These are phyloP conservation scores for Hortaea werneckii DNA, from an alignment of 2,329 filamentous ascomycete species.

Conservation along the genomic window DNA sequence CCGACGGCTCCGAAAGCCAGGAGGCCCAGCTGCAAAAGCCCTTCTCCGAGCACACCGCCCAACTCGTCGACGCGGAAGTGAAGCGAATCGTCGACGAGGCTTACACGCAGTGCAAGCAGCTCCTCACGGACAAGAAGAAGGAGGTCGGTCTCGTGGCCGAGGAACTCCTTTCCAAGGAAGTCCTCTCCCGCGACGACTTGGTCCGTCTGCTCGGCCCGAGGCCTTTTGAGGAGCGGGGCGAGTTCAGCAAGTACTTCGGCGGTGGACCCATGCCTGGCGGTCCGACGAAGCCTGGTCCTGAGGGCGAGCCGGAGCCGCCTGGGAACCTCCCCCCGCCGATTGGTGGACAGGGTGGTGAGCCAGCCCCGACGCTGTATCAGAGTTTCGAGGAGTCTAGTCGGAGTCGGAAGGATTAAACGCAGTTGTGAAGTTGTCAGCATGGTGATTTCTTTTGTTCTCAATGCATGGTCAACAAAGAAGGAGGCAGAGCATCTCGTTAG, in stretches of 20 bases:
- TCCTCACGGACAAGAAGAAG: conserved; percentile 74
- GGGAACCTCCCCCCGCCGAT: conserved; percentile 12
- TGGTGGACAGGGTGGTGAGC: conserved; percentile 10
- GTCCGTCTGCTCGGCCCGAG: conserved; percentile 75
- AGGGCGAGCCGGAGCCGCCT: conserved; percentile 4
- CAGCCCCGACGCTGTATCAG: conserved; percentile 21
- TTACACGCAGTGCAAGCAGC: conserved; percentile 77
- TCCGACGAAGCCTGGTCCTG: conserved; percentile 1
- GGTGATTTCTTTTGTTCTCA: too few species aligned
- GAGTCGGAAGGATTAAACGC: conserved; percentile 4
- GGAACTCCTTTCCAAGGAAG: conserved; percentile 84
- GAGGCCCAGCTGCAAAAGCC: conserved; percentile 76
- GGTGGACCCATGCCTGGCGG: conserved; percentile 20
- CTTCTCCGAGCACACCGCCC: conserved; percentile 88
- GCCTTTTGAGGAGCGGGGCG: conserved; percentile 73
- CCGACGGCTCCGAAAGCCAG: conserved; percentile 39
- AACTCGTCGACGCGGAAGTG: conserved; percentile 85
- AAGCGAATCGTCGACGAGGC: conserved; percentile 84
- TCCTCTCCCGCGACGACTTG: conserved; percentile 85
- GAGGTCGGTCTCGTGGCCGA: conserved; percentile 86
- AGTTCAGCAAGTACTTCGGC: conserved; percentile 88
- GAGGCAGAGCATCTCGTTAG: too few species aligned
- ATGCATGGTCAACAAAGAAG: too few species aligned
- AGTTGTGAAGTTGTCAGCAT: too few species aligned
- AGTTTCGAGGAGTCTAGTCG: conserved; percentile 12